Evolutionary conservation across 2,329 filamentous ascomycete species (phyloP).

Genomic region (Fusarium sp.): DNA sequence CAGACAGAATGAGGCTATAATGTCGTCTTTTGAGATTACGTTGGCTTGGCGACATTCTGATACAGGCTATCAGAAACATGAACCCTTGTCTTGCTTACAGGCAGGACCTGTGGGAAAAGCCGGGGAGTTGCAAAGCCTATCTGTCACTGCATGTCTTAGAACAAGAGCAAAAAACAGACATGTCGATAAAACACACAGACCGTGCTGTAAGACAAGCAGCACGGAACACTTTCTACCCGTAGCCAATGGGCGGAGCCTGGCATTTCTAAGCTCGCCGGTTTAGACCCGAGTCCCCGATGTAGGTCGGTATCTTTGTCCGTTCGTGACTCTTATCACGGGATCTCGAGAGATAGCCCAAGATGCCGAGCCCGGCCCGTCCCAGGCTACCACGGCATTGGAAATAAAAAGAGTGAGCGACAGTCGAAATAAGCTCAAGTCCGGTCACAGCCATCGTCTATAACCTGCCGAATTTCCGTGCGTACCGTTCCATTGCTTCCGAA

Average conservation of each 20-base stretch:
- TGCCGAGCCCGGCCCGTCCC: slow-evolving; percentile 19
- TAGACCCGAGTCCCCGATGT: slow-evolving; percentile 29
- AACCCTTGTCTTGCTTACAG: slow-evolving; percentile 3
- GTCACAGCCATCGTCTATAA: neutral
- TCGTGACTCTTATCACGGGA: neutral
- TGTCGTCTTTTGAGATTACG: neutral
- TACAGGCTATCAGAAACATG: neutral
- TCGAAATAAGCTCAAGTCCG: slow-evolving; percentile 13
- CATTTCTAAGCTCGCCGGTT: slow-evolving; percentile 10
- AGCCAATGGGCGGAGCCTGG: neutral
- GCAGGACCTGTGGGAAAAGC: neutral
- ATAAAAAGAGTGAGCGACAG: neutral
- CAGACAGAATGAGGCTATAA: slow-evolving; percentile 9
- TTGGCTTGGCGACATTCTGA: slow-evolving; percentile 8
- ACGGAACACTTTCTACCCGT: slow-evolving; percentile 3
- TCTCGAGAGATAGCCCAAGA: slow-evolving; percentile 8
- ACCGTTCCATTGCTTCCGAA: neutral
- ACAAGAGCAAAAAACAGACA: neutral
- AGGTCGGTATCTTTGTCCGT: slow-evolving; percentile 18
- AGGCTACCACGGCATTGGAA: neutral
- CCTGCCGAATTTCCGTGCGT: neutral
- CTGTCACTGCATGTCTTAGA: slow-evolving; percentile 4
- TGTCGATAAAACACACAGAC: neutral
- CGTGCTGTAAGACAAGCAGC: slow-evolving; percentile 13
- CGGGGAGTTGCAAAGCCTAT: slow-evolving; percentile 1